Evolutionary conservation across 2,329 filamentous ascomycete species (phyloP).

Genomic region (Paecilomyces dactylethromorphus): DNA sequence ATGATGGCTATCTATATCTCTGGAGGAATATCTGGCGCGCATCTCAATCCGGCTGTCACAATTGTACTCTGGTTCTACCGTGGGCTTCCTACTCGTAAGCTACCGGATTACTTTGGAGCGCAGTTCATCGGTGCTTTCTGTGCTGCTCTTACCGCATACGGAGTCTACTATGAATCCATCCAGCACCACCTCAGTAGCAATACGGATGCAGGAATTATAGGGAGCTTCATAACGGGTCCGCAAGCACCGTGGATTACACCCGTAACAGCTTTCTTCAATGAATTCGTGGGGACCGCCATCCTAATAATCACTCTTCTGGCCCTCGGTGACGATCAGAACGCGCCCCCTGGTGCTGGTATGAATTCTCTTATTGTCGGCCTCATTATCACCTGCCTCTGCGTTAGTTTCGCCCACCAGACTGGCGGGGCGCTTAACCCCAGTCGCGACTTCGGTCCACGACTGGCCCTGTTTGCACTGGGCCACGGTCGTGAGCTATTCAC

Average conservation of each 20-base stretch:
- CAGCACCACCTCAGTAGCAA: constrained; percentile 23
- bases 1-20: constrained; percentile 47
- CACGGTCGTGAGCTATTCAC: constrained; percentile 38
- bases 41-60: constrained; percentile 40
- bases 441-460: constrained; percentile 45
- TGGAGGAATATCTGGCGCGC: constrained; percentile 42
- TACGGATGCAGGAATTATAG: constrained; percentile 25
- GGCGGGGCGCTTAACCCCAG: constrained; percentile 45
- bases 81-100: constrained; percentile 47
- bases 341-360: constrained; percentile 46
- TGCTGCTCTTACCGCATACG: constrained; percentile 42
- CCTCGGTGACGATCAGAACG: constrained; percentile 41
- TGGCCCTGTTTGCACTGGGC: constrained; percentile 40
- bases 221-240: constrained; percentile 41
- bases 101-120: constrained; percentile 45
- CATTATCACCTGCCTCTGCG: constrained; percentile 25
- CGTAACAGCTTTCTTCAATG: constrained; percentile 41
- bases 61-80: constrained; percentile 44
- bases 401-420: constrained; percentile 41
- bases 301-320: constrained; percentile 39
- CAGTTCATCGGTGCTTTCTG: constrained; percentile 49
- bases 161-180: constrained; percentile 32
- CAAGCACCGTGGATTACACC: constrained; percentile 31
- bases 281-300: constrained; percentile 40
- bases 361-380: constrained; percentile 45